Base-by-base conservation (phyloP, 2,329 filamentous ascomycete species). In the Colletotrichum truncatum region DNA sequence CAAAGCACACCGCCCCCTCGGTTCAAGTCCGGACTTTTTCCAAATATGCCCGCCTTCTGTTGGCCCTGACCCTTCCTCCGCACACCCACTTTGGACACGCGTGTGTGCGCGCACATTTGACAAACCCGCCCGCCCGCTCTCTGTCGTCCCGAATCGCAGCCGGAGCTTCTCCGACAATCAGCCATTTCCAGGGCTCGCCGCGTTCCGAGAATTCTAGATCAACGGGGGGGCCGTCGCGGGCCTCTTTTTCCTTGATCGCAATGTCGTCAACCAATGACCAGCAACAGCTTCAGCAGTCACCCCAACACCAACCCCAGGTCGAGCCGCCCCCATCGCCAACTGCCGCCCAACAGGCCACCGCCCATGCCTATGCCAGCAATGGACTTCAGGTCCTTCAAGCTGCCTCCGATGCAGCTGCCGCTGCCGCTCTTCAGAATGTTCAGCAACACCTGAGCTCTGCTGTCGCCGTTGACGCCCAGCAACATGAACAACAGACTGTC, bases 301-400 rank as follows among this genome's bases (percentile, higher is more conserved):
- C 56, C 32, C 39, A 21, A 21, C 18, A 34, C 32, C 66, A 64
- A 41, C 64, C 36, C 49, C 70, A 52, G 64, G 71, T 36, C 67
- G 38, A 53, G 14, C 71, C 39, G 48, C 69, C 48, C 71, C 73
- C 66, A 70, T 64, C 60, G 23, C 60, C 60, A 16, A 64, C 36
- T 18, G 43, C 60, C 14, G 45, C 57, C 7, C 63, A 66, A 28
- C 63, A 66, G 6, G 63, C 76, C 55, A 74, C 73, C 32, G 79
- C 78, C 46, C 80, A 82, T 72, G 78, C 74, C 62, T 82, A 82
- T 68, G 80, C 80, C 53, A 81, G 78, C 72, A 82, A 82, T 70
- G 79, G 80, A 32, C 76, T 82, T 48, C 79, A 81, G 69, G 81
- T 81, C 57, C 76, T 82, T 32, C 80, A 82, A 67, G 80, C 80